Percentiles rank a stretch among this genome's conserved stretches.
These are phyloP conservation scores for Amphibolis antarctica DNA, from an alignment of 106 monocot species.

Conservation along the genomic window DNA sequence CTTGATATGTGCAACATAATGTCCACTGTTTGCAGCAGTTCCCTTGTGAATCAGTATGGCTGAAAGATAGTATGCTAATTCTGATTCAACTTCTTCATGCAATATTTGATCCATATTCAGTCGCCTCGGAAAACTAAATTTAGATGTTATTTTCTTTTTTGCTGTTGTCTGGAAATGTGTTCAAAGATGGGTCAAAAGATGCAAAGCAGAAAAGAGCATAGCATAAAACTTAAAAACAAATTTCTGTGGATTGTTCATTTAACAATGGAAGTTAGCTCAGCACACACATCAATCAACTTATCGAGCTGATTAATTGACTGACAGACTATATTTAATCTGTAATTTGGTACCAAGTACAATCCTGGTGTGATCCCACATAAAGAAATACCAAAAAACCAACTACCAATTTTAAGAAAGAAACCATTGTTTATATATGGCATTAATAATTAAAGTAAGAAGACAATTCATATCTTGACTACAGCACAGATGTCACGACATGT, in stretches of 20 bases:
- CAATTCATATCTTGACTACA: no score
- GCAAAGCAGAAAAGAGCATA: neutral
- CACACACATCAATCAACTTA: no score
- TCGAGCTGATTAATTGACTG: no score
- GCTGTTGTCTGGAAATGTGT: conserved; percentile 69
- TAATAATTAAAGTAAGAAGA: no score
- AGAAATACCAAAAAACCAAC: no score
- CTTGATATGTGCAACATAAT: conserved; percentile 96
- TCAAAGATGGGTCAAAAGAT: conserved; percentile 5
- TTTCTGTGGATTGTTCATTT: neutral
- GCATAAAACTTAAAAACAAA: neutral
- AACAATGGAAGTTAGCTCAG: no score
- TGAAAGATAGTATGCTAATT: conserved; percentile 61
- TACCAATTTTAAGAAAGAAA: no score
- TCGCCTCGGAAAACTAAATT: conserved; percentile 68
- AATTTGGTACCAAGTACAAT: no score
- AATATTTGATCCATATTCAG: conserved; percentile 59
- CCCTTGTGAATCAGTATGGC: conserved; percentile 98
- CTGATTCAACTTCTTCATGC: conserved; percentile 19
- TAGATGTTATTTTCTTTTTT: conserved; percentile 86
- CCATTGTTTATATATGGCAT: no score
- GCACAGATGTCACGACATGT: no score
- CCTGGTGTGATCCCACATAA: no score
- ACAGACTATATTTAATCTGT: no score
- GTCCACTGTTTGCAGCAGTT: conserved; percentile 78